These are phyloP conservation scores for Knufia petricola DNA, from an alignment of 2,329 filamentous ascomycete species.

Conservation along the genomic window DNA sequence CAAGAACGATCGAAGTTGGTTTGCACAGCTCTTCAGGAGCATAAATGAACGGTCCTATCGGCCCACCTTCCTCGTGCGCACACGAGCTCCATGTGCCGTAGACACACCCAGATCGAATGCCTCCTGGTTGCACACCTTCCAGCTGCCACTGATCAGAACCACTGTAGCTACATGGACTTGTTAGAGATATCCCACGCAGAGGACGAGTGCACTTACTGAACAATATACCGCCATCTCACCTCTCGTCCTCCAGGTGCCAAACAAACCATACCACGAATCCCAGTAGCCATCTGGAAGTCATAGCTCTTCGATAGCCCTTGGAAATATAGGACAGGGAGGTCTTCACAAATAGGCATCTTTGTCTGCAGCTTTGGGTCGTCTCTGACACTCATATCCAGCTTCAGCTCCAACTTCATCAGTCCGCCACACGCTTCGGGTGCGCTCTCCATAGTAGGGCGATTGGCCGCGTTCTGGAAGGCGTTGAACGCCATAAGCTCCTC, in stretches of 20 bases:
- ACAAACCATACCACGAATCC: conserved; percentile 15
- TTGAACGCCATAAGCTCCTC: conserved; percentile 20
- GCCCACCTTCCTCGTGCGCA: conserved; percentile 17
- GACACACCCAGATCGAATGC: conserved; percentile 19
- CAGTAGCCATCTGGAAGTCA: conserved; percentile 12
- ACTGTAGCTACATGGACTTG: conserved; percentile 12
- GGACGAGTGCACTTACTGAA: conserved; percentile 7
- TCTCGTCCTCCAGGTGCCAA: conserved; percentile 19
- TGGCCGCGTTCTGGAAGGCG: neutral
- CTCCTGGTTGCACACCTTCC: conserved; percentile 23
- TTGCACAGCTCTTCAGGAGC: conserved; percentile 20
- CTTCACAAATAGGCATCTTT: conserved; percentile 15
- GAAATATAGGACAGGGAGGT: conserved; percentile 19
- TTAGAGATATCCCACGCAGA: neutral
- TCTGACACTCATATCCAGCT: conserved; percentile 15
- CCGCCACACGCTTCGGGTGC: conserved; percentile 21
- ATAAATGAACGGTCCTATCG: conserved; percentile 22
- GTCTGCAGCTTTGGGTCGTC: conserved; percentile 15
- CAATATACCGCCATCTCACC: conserved; percentile 22
- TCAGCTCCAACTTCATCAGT: conserved; percentile 21
- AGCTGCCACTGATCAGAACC: conserved; percentile 23
- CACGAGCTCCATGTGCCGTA: conserved; percentile 21
- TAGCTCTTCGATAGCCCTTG: conserved; percentile 18
- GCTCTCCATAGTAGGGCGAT: conserved; percentile 17
- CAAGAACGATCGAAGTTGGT: conserved; percentile 16